Evolutionary conservation across 1,284 basidiomycete species (phyloP).

Genomic region (Megacollybia platyphylla): DNA sequence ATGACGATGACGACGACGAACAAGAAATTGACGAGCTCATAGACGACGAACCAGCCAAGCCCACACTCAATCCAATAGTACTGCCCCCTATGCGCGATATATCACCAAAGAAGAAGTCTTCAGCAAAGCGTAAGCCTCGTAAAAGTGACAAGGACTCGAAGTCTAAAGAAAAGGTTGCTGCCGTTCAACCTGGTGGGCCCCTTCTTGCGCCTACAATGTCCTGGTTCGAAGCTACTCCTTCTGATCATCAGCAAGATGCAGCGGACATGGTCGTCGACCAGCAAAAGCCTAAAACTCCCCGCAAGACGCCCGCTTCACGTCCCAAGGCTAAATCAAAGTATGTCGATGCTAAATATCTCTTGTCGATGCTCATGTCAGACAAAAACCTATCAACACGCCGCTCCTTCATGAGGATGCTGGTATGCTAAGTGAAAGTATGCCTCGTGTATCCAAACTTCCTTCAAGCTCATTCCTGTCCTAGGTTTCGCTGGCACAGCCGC

Average conservation of each 20-base stretch:
- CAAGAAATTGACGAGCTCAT: slow-evolving; percentile 63
- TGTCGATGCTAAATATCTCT: neutral
- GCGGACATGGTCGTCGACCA: slow-evolving; percentile 1
- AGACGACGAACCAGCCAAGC: slow-evolving; percentile 43
- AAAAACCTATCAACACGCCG: slow-evolving; percentile 9
- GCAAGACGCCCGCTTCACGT: slow-evolving; percentile 10
- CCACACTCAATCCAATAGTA: slow-evolving; percentile 18
- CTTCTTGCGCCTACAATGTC: slow-evolving; percentile 23
- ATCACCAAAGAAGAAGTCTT: slow-evolving; percentile 12
- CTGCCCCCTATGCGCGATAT: slow-evolving; percentile 7
- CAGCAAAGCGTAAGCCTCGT: slow-evolving; percentile 34
- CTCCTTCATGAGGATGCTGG: slow-evolving; percentile 24
- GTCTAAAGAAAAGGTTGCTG: slow-evolving; percentile 16
- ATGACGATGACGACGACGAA: slow-evolving; percentile 46
- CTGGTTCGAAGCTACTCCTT: slow-evolving; percentile 13
- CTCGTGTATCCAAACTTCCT: slow-evolving; percentile 3
- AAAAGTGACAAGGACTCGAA: slow-evolving; percentile 25
- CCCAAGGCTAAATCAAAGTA: slow-evolving; percentile 1
- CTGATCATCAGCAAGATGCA: slow-evolving; percentile 5
- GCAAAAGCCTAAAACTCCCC: neutral
- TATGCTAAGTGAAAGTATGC: slow-evolving; percentile 22
- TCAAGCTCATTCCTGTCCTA: slow-evolving; percentile 6
- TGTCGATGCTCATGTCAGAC: neutral
- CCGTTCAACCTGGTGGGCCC: slow-evolving; percentile 19
- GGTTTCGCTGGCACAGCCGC: slow-evolving; percentile 34